Evolutionary conservation across 1,284 basidiomycete genomes (phyloP).

Genomic region (Inonotus hispidus): DNA sequence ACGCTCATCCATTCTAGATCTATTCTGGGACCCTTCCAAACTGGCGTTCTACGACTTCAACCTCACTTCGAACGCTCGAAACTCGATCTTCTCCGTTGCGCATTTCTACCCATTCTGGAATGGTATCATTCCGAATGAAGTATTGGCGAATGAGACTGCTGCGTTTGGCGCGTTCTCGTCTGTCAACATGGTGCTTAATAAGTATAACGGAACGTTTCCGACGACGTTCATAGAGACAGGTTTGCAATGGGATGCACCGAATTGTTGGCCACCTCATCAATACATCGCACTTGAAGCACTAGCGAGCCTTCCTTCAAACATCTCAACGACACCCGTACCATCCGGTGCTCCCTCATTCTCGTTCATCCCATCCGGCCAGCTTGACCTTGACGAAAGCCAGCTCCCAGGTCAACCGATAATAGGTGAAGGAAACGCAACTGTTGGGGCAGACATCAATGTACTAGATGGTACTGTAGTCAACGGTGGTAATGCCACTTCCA

Average conservation of each 20-base stretch:
- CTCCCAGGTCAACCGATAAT: constrained; percentile 19
- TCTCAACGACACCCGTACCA: constrained; percentile 51
- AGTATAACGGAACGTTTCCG: constrained; percentile 80
- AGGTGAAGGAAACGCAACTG: constrained; percentile 9
- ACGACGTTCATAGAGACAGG: constrained; percentile 73
- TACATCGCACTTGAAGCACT: constrained; percentile 80
- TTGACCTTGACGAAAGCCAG: constrained; percentile 54
- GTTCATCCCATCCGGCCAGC: constrained; percentile 69
- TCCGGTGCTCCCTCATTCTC: constrained; percentile 53
- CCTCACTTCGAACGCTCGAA: constrained; percentile 57
- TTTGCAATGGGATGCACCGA: constrained; percentile 80
- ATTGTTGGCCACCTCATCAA: constrained; percentile 84
- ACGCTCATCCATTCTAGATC: constrained; percentile 71
- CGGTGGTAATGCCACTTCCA: constrained; percentile 58
- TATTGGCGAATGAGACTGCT: constrained; percentile 49
- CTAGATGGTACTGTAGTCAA: constrained; percentile 62
- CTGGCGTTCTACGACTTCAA: constrained; percentile 90
- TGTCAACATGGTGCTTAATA: constrained; percentile 71
- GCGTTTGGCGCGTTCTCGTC: constrained; percentile 74
- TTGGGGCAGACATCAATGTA: constrained; percentile 36
- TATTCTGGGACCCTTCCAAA: constrained; percentile 80
- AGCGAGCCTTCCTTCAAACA: constrained; percentile 60
- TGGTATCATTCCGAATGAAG: constrained; percentile 72
- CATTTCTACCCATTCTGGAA: constrained; percentile 87
- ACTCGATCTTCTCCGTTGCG: constrained; percentile 61